Evolutionary conservation across 805 yeast species (phyloP).

Genomic region (Hanseniaspora lindneri): DNA sequence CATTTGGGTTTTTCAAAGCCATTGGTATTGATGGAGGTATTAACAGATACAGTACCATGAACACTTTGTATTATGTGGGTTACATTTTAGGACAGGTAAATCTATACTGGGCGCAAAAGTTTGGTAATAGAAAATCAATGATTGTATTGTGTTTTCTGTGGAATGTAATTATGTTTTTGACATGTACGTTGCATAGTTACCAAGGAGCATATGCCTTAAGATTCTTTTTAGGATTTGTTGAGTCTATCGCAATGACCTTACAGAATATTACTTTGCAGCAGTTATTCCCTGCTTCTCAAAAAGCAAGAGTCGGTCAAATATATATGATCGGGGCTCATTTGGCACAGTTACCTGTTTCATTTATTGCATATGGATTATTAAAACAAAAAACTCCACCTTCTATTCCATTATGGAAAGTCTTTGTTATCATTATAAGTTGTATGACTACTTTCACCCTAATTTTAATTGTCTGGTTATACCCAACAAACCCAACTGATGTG

Average conservation of each 20-base stretch:
- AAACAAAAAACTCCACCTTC: slow-evolving; percentile 16
- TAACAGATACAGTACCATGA: slow-evolving; percentile 8
- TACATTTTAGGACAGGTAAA: slow-evolving; percentile 14
- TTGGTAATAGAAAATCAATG: slow-evolving; percentile 9
- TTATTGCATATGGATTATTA: slow-evolving; percentile 29
- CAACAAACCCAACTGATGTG: slow-evolving; percentile 39
- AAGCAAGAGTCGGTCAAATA: slow-evolving; percentile 36
- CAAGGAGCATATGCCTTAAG: slow-evolving; percentile 27
- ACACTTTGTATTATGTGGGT: slow-evolving; percentile 15
- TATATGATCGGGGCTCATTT: slow-evolving; percentile 28
- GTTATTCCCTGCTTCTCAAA: slow-evolving; percentile 32
- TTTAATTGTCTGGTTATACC: slow-evolving; percentile 31
- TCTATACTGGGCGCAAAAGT: slow-evolving; percentile 7
- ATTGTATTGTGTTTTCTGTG: slow-evolving; percentile 4
- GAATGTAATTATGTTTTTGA: slow-evolving; percentile 11
- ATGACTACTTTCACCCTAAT: slow-evolving; percentile 32
- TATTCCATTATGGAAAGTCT: slow-evolving; percentile 38
- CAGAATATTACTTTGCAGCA: slow-evolving; percentile 33
- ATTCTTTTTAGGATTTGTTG: slow-evolving; percentile 37
- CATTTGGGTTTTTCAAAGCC: slow-evolving; percentile 15
- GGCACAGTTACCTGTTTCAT: slow-evolving; percentile 33
- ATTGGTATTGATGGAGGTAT: slow-evolving; percentile 3
- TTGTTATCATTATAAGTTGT: slow-evolving; percentile 39
- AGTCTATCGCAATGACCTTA: slow-evolving; percentile 33
- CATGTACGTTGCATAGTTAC: slow-evolving; percentile 4